Conservation (phyloP, 1,139 yeast species). For the Fermentozyma sake region DNA sequence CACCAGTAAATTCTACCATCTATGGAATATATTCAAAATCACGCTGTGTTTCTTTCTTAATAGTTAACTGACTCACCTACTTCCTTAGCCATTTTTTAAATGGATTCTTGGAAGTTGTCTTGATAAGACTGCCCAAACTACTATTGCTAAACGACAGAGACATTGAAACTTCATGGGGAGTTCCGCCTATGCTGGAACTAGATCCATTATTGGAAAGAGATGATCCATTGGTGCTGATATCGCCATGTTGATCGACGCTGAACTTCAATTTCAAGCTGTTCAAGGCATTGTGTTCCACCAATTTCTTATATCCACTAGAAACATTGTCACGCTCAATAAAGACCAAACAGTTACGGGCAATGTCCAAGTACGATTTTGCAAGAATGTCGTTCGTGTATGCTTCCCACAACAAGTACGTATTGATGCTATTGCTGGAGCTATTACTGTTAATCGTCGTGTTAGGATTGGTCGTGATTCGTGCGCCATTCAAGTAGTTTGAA, state of each 20-base stretch:
- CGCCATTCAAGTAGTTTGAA: constrained; percentile 17
- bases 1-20: too few species aligned
- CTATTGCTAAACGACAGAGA: constrained; percentile 21
- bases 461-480: neutral
- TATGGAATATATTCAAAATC: too few species aligned
- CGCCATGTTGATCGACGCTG: constrained; percentile 9
- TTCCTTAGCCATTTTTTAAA: constrained; percentile 36
- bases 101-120: constrained; percentile 28
- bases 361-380: constrained; percentile 29
- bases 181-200: too few species aligned
- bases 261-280: constrained; percentile 32
- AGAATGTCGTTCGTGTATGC: constrained; percentile 24
- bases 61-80: constrained; percentile 3
- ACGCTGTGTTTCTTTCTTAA: too few species aligned
- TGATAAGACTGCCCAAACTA: constrained; percentile 20
- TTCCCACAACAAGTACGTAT: constrained; percentile 10
- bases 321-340: constrained; percentile 15
- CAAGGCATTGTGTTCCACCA: constrained; percentile 24
- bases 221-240: too few species aligned
- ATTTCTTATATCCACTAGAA: constrained; percentile 12
- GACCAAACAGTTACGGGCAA: constrained; percentile 29
- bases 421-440: too few species aligned
- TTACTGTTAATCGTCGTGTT: neutral
- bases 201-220: too few species aligned
- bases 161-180: constrained; percentile 8